These are phyloP conservation scores for Euphorbia lathyris DNA, from an alignment of 345 rosid species.

Conservation along the genomic window DNA sequence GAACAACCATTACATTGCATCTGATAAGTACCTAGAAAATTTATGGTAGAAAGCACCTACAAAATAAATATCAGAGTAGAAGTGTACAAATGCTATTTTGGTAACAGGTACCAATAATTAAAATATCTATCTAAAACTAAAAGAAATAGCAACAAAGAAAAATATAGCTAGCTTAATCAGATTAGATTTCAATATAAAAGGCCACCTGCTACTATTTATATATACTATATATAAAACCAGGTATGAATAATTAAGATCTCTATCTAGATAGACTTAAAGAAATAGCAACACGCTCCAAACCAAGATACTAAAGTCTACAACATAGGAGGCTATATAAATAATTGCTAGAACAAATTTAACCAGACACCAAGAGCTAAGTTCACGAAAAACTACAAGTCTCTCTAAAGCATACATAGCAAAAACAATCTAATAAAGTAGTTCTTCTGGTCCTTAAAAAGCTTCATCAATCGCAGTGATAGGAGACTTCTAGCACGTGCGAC, in stretches of 20 bases:
- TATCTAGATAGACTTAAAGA: slow-evolving; percentile 38
- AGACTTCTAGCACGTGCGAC: slow-evolving; percentile 40
- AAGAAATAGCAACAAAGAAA: neutral
- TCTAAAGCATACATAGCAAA: slow-evolving; percentile 31
- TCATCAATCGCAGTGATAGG: slow-evolving; percentile 30
- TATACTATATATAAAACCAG: slow-evolving; percentile 6
- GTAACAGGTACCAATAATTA: neutral
- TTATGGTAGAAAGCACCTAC: too few relatives aligned
- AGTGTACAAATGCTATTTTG: too few relatives aligned
- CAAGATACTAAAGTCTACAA: slow-evolving; percentile 38
- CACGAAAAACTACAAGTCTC: slow-evolving; percentile 23
- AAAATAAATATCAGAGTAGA: too few relatives aligned
- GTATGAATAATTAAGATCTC: slow-evolving; percentile 12
- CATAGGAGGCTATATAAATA: slow-evolving; percentile 31
- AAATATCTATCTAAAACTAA: slow-evolving; percentile 33
- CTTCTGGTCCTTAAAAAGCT: slow-evolving; percentile 38
- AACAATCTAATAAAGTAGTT: slow-evolving; percentile 20
- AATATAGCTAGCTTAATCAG: slow-evolving; percentile 7
- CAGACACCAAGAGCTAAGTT: slow-evolving; percentile 26
- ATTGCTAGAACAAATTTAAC: slow-evolving; percentile 23
- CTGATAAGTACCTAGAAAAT: too few relatives aligned
- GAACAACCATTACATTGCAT: too few relatives aligned
- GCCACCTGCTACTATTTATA: neutral
- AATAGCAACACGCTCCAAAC: slow-evolving; percentile 23
- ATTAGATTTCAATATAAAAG: slow-evolving; percentile 3